A percentile compares a stretch with the other conserved stretches of the same genome.
phyloP scores from a whole-genome alignment of 257 asterid species.

The Solanum gandarillasii region DNA sequence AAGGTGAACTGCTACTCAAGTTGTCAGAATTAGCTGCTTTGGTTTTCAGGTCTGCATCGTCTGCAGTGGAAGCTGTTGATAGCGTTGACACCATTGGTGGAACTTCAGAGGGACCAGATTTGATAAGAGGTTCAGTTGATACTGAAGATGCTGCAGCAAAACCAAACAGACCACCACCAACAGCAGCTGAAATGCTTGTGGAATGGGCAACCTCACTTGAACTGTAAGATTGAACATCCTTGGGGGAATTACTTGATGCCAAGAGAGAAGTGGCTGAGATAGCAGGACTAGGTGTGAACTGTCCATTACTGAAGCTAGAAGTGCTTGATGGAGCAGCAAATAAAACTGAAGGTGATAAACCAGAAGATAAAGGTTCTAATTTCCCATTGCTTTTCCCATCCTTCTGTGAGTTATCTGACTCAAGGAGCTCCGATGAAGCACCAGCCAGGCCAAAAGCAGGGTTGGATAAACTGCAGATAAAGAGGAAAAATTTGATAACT shows the following conservation, averaged over 20 bases:
- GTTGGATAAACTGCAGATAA: slow-evolving; percentile 32
- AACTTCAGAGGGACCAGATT: slow-evolving; percentile 26
- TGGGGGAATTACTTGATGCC: slow-evolving; percentile 13
- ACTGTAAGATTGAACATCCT: slow-evolving; percentile 14
- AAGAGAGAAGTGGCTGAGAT: slow-evolving; percentile 13
- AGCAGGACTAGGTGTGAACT: slow-evolving; percentile 10
- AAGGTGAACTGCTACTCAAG: slow-evolving; percentile 5
- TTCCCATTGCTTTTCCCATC: slow-evolving; percentile 24
- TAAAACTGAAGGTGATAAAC: neutral
- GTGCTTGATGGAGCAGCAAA: neutral
- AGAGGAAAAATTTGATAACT: neutral
- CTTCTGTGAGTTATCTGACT: slow-evolving; percentile 21
- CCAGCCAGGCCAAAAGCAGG: slow-evolving; percentile 14
- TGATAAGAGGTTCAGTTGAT: slow-evolving; percentile 12
- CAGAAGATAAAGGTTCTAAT: slow-evolving; percentile 15
- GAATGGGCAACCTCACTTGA: slow-evolving; percentile 23
- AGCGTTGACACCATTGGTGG: slow-evolving; percentile 17
- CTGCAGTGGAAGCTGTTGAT: slow-evolving; percentile 17
- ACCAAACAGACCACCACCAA: slow-evolving; percentile 1
- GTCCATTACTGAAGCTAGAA: slow-evolving; percentile 16
- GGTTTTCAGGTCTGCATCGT: slow-evolving; percentile 9
- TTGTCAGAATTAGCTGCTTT: slow-evolving; percentile 19
- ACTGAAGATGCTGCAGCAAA: slow-evolving; percentile 16
- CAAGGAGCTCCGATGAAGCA: slow-evolving; percentile 10
- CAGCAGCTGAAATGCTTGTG: slow-evolving; percentile 12